Evolutionary conservation across 2,329 filamentous ascomycete genomes (phyloP).

Genomic region (Pseudogymnoascus sp.): DNA sequence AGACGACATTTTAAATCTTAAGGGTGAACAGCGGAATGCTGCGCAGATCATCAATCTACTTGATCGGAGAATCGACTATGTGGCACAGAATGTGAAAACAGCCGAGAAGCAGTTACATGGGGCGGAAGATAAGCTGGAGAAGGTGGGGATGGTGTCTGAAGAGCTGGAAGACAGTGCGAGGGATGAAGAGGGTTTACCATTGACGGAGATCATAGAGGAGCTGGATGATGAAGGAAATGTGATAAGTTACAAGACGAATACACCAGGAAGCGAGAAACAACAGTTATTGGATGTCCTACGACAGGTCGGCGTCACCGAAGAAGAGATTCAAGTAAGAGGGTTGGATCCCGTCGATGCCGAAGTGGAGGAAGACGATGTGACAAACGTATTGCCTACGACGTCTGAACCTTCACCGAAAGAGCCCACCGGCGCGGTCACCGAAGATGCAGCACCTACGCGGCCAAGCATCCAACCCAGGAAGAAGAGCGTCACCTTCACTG

Average conservation of each 20-base stretch:
- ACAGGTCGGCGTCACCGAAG: slow-evolving; percentile 63
- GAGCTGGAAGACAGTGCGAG: slow-evolving; percentile 54
- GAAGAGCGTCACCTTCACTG: slow-evolving; percentile 58
- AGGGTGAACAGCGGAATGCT: slow-evolving; percentile 41
- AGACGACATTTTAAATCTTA: slow-evolving; percentile 36
- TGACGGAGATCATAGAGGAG: slow-evolving; percentile 88
- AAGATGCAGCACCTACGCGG: not conserved
- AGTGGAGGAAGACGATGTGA: not conserved
- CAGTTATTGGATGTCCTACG: slow-evolving; percentile 65
- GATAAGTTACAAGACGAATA: slow-evolving; percentile 57
- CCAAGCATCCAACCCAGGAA: slow-evolving; percentile 26
- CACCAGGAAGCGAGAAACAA: slow-evolving; percentile 59
- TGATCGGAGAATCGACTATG: slow-evolving; percentile 77
- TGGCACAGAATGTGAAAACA: slow-evolving; percentile 69
- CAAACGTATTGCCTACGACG: not conserved
- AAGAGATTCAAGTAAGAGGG: slow-evolving; percentile 7
- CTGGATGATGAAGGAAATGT: slow-evolving; percentile 87
- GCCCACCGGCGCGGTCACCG: not conserved
- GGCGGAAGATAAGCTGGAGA: slow-evolving; percentile 63
- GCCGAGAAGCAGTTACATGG: slow-evolving; percentile 61
- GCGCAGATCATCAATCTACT: slow-evolving; percentile 62
- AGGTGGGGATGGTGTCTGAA: slow-evolving; percentile 51
- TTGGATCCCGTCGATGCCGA: not conserved
- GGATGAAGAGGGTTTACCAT: slow-evolving; percentile 64
- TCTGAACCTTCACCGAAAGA: not conserved